phyloP scores from a whole-genome alignment of 2,329 filamentous ascomycete genomes.

The Cadophora sp. region DNA sequence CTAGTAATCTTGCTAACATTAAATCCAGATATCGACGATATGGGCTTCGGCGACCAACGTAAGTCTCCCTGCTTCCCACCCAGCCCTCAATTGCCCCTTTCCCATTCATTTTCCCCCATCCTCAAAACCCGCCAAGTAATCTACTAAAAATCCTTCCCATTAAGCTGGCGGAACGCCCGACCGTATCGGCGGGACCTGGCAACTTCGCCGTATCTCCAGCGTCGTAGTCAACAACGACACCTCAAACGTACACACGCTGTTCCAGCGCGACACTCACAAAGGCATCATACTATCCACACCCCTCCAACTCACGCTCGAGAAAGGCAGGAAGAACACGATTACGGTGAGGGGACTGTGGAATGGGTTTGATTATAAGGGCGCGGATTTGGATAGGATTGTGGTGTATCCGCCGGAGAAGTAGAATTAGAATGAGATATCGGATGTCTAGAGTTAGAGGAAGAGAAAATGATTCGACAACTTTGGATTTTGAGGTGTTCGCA shows the following conservation, averaged over 20 bases:
- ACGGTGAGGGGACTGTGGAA: slow-evolving; percentile 63
- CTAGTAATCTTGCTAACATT: not conserved
- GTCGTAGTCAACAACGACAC: slow-evolving; percentile 62
- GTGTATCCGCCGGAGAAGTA: slow-evolving; percentile 61
- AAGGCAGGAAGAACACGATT: slow-evolving; percentile 59
- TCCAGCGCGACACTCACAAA: slow-evolving; percentile 63
- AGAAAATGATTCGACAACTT: no score
- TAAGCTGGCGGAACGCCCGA: slow-evolving; percentile 62
- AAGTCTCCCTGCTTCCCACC: not conserved
- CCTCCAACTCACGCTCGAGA: slow-evolving; percentile 57
- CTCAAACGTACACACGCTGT: slow-evolving; percentile 56
- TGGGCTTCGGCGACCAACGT: slow-evolving; percentile 25
- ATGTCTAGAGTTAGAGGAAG: not conserved
- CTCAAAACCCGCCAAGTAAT: not conserved
- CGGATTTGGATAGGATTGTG: slow-evolving; percentile 64
- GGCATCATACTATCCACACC: slow-evolving; percentile 65
- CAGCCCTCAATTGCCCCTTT: not conserved
- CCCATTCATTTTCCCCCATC: not conserved
- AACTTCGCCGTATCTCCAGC: slow-evolving; percentile 64
- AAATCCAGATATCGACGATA: slow-evolving; percentile 15
- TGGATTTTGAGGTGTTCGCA: no score
- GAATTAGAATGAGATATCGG: no score
- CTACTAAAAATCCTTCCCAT: slow-evolving; percentile 11
- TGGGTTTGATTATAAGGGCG: slow-evolving; percentile 61
- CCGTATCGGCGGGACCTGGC: slow-evolving; percentile 65